Conservation (phyloP, 2,329 filamentous ascomycete species). For the Stagonosporopsis cucurbitacearum region DNA sequence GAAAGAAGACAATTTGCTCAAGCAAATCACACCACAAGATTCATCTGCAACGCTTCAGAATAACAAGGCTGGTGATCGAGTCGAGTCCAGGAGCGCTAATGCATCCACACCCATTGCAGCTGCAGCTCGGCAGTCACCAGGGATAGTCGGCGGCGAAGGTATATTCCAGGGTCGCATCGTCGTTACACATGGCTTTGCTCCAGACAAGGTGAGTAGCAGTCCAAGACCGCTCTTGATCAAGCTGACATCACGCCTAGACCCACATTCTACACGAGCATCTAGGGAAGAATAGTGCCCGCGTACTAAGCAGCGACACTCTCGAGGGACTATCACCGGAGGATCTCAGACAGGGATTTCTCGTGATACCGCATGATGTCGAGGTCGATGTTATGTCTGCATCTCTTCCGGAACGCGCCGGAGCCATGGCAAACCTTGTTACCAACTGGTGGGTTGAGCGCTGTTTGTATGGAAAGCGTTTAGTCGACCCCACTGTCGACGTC, state of each 20-base stretch:
- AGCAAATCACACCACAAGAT: constrained; percentile 27
- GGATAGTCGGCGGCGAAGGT: constrained; percentile 30
- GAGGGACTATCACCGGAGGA: constrained; percentile 34
- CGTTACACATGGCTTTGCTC: constrained; percentile 53
- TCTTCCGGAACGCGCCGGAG: constrained; percentile 46
- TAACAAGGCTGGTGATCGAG: neutral
- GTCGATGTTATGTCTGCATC: constrained; percentile 38
- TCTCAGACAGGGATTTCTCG: constrained; percentile 44
- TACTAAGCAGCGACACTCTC: constrained; percentile 39
- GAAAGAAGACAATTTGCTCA: constrained; percentile 37
- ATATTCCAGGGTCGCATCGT: constrained; percentile 54
- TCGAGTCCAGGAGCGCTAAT: neutral
- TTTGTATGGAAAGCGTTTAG: constrained; percentile 74
- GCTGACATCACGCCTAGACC: constrained; percentile 39
- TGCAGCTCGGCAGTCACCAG: constrained; percentile 3
- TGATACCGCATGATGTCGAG: constrained; percentile 55
- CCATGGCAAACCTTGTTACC: constrained; percentile 63
- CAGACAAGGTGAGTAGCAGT: constrained; percentile 46
- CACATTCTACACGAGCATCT: constrained; percentile 43
- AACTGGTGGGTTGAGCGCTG: constrained; percentile 95
- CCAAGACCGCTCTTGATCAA: neutral
- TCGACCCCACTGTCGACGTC: constrained; percentile 72
- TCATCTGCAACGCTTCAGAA: constrained; percentile 13
- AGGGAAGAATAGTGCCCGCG: constrained; percentile 44
- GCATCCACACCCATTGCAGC: neutral